Evolutionary conservation across 1,284 basidiomycete species (phyloP).

Genomic region (Microstroma glucosiphilum): DNA sequence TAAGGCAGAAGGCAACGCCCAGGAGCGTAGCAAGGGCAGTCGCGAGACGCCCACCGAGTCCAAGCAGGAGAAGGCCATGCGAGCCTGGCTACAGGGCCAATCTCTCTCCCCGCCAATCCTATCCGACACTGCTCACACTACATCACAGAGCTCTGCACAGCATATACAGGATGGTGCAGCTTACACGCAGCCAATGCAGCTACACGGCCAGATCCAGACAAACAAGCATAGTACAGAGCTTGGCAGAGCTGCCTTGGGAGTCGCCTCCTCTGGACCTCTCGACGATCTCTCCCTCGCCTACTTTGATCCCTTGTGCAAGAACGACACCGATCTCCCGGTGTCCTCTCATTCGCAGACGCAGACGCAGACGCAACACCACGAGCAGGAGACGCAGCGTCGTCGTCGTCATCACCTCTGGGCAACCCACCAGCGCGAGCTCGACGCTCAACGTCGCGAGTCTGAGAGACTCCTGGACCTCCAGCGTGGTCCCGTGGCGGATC

Average conservation of each 20-base stretch:
- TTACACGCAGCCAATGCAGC: not conserved
- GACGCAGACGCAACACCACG: not conserved
- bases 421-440: not conserved
- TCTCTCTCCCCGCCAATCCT: no score
- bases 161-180: not conserved
- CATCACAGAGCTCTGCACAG: no score
- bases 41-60: no score
- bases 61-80: no score
- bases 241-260: not conserved
- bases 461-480: constrained; percentile 3
- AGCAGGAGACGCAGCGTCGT: not conserved
- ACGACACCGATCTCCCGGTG: not conserved
- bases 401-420: not conserved
- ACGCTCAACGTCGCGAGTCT: not conserved
- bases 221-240: not conserved
- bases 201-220: not conserved
- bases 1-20: no score
- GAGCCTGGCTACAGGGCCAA: no score
- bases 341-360: not conserved
- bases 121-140: no score
- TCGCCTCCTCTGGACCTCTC: not conserved
- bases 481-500: not conserved
- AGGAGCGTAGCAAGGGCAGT: no score
- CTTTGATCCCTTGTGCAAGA: not conserved
- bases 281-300: not conserved